phyloP scores from a whole-genome alignment of 306 rosid species.

The Prunus mongolica region DNA sequence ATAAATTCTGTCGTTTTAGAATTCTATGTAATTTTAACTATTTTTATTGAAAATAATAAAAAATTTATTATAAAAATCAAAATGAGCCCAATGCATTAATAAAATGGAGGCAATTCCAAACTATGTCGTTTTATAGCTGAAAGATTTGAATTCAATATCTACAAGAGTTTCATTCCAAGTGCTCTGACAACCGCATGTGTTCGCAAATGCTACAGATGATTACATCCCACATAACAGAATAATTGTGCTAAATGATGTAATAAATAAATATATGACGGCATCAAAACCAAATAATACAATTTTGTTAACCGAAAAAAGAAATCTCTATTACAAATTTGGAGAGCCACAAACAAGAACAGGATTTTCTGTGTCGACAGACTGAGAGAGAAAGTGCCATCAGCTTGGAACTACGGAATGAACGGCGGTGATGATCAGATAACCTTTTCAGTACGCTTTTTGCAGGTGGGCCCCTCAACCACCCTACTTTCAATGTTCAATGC shows the following conservation, averaged over 20 bases:
- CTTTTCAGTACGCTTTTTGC: constrained; percentile 31
- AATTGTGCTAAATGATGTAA: not conserved
- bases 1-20: too few relatives aligned
- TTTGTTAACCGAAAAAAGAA: not conserved
- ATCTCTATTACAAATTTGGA: not conserved
- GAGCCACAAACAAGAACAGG: constrained; percentile 8
- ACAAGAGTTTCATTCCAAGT: too few relatives aligned
- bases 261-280: not conserved
- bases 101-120: too few relatives aligned
- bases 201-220: too few relatives aligned
- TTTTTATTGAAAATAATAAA: too few relatives aligned
- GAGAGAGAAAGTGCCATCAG: not conserved
- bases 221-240: too few relatives aligned
- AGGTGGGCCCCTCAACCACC: constrained; percentile 18
- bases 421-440: constrained; percentile 9
- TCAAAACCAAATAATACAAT: not conserved
- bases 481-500: not conserved
- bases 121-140: too few relatives aligned
- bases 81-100: too few relatives aligned
- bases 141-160: too few relatives aligned
- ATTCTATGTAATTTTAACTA: too few relatives aligned
- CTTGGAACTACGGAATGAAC: constrained; percentile 11
- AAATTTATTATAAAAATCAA: too few relatives aligned
- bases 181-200: too few relatives aligned
- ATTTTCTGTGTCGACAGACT: not conserved